phyloP scores from a whole-genome alignment of 2,329 filamentous ascomycete species.

The Blastomyces emzantsi region DNA sequence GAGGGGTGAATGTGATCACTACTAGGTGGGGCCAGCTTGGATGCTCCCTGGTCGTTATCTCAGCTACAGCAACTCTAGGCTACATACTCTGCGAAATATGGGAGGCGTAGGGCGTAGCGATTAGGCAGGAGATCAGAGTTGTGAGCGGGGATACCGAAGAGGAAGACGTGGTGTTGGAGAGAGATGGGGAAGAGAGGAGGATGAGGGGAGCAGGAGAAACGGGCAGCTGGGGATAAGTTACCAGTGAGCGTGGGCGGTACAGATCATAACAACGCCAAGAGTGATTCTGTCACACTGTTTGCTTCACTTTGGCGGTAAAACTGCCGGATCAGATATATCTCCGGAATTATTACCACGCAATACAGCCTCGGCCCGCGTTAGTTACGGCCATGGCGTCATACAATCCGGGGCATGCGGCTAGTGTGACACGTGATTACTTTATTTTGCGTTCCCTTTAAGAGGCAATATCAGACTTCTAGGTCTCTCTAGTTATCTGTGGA shows the following conservation, averaged over 20 bases:
- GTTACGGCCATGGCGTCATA: neutral
- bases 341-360: neutral
- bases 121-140: neutral
- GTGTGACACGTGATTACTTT: neutral
- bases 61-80: neutral
- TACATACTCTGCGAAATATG: constrained; percentile 4
- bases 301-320: neutral
- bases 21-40: neutral
- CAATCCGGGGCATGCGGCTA: neutral
- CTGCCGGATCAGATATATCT: neutral
- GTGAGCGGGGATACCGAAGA: neutral
- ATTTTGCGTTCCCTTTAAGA: neutral
- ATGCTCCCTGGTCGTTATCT: neutral
- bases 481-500: too few relatives aligned
- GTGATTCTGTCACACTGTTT: neutral
- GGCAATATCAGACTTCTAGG: too few relatives aligned
- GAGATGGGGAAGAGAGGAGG: neutral
- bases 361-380: constrained; percentile 4
- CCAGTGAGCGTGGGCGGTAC: neutral
- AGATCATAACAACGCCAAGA: neutral
- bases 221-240: neutral
- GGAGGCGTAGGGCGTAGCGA: neutral
- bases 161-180: neutral
- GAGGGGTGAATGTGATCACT: neutral
- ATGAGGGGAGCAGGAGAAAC: neutral